Evolutionary conservation across 2,329 filamentous ascomycete genomes (phyloP).

Genomic region (Ampelomyces quisqualis): DNA sequence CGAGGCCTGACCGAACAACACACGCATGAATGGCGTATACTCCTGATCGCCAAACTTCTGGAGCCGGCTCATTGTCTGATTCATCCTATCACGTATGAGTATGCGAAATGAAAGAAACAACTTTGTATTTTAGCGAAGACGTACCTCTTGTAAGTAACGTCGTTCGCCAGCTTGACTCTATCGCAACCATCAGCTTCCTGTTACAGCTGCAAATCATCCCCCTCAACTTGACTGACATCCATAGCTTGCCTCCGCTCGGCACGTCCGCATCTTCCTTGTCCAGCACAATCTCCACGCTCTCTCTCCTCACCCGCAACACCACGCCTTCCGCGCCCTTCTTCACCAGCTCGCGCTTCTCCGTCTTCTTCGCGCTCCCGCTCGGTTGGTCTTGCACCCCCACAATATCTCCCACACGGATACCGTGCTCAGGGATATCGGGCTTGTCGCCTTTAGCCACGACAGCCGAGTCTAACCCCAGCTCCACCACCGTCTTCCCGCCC

Average conservation of each 20-base stretch:
- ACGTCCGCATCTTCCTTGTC: conserved; percentile 63
- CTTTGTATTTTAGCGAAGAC: conserved; percentile 19
- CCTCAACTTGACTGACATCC: conserved; percentile 56
- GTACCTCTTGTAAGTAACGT: conserved; percentile 64
- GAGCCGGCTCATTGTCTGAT: conserved; percentile 62
- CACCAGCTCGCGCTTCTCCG: conserved; percentile 70
- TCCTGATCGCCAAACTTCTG: conserved; percentile 58
- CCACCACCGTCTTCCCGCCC: conserved; percentile 85
- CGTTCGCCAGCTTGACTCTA: conserved; percentile 66
- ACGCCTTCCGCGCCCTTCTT: conserved; percentile 69
- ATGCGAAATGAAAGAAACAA: background rate
- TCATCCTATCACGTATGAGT: conserved; percentile 52
- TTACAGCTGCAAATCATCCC: conserved; percentile 1
- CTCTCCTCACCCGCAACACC: conserved; percentile 63
- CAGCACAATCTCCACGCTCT: conserved; percentile 65
- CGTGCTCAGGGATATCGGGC: conserved; percentile 69
- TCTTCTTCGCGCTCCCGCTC: conserved; percentile 67
- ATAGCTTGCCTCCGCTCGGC: conserved; percentile 57
- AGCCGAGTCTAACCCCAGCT: conserved; percentile 74
- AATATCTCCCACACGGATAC: conserved; percentile 74
- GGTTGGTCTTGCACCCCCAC: conserved; percentile 75
- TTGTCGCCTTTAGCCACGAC: conserved; percentile 50
- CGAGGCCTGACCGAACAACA: conserved; percentile 60
- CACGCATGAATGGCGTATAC: conserved; percentile 59
- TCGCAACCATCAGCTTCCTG: conserved; percentile 35